These are phyloP conservation scores for Murraya paniculata DNA, from an alignment of 345 rosid genomes.

Conservation along the genomic window DNA sequence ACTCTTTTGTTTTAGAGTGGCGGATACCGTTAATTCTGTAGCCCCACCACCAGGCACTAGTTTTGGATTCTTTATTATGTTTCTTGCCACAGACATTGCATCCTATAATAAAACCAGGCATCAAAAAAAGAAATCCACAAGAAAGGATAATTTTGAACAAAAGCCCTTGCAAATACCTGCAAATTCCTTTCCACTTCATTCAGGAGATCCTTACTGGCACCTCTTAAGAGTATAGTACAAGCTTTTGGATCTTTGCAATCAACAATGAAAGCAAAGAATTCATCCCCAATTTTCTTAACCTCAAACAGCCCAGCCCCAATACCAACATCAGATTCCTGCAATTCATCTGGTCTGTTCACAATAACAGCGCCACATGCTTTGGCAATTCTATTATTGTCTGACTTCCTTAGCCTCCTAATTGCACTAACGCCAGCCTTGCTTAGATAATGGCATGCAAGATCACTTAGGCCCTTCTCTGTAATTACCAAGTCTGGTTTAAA, in stretches of 20 bases:
- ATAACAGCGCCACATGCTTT: conserved; percentile 96
- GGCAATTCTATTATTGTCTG: conserved; percentile 90
- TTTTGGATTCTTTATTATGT: conserved; percentile 92
- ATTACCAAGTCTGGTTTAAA: conserved; percentile 90
- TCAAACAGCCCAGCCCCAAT: conserved; percentile 94
- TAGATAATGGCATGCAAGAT: conserved; percentile 88
- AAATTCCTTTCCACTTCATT: conserved; percentile 96
- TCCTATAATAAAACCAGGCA: conserved; percentile 47
- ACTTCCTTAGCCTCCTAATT: conserved; percentile 89
- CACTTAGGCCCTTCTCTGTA: conserved; percentile 96
- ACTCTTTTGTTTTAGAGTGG: conserved; percentile 88
- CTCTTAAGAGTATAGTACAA: conserved; percentile 87
- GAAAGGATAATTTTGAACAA: conserved; percentile 6
- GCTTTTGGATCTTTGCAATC: conserved; percentile 97
- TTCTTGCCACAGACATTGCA: conserved; percentile 96
- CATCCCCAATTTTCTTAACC: conserved; percentile 94
- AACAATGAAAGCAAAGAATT: conserved; percentile 82
- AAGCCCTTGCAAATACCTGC: conserved; percentile 50
- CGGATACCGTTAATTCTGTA: conserved; percentile 87
- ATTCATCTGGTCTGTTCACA: conserved; percentile 89
- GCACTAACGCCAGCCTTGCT: conserved; percentile 97
- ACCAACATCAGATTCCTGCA: conserved; percentile 97
- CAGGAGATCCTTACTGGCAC: conserved; percentile 96
- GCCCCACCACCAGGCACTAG: conserved; percentile 97
- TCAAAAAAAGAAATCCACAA: conserved; percentile 2